These are phyloP conservation scores for Picochlorum sp. DNA, from an alignment of 139 green algal species.

Conservation along the genomic window DNA sequence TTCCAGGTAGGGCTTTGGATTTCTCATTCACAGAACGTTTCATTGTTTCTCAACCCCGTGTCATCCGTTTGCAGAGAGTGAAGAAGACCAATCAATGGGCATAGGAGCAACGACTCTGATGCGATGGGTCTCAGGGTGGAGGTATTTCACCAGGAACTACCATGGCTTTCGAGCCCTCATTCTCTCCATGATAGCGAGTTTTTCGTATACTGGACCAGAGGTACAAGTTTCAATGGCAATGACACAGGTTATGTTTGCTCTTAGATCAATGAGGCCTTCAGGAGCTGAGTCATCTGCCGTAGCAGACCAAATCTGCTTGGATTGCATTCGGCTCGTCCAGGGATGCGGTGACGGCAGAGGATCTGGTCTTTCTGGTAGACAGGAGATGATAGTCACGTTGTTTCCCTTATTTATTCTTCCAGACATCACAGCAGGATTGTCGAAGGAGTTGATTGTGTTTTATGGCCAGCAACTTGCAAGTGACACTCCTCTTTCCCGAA, in stretches of 20 bases:
- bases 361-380: constrained; percentile 49
- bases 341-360: not conserved
- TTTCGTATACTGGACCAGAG: constrained; percentile 13
- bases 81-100: constrained; percentile 17
- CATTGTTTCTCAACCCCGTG: not conserved
- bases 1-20: not conserved
- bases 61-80: constrained; percentile 11
- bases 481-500: constrained; percentile 4
- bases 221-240: constrained; percentile 14
- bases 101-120: constrained; percentile 8
- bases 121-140: constrained; percentile 11
- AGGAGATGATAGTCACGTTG: constrained; percentile 42
- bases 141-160: constrained; percentile 17
- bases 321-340: not conserved
- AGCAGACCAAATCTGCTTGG: constrained; percentile 3
- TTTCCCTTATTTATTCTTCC: constrained; percentile 49
- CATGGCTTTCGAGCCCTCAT: constrained; percentile 5
- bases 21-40: too few relatives aligned
- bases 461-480: constrained; percentile 13
- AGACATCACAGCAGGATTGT: constrained; percentile 7
- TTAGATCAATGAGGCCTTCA: constrained; percentile 15
- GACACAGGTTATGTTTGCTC: constrained; percentile 17
- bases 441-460: constrained; percentile 23
- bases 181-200: constrained; percentile 18
- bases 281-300: not conserved